Percentiles rank a stretch among this genome's conserved stretches.
phyloP scores from a whole-genome alignment of 2,329 filamentous ascomycete species.

The Plectosphaerella sp. region DNA sequence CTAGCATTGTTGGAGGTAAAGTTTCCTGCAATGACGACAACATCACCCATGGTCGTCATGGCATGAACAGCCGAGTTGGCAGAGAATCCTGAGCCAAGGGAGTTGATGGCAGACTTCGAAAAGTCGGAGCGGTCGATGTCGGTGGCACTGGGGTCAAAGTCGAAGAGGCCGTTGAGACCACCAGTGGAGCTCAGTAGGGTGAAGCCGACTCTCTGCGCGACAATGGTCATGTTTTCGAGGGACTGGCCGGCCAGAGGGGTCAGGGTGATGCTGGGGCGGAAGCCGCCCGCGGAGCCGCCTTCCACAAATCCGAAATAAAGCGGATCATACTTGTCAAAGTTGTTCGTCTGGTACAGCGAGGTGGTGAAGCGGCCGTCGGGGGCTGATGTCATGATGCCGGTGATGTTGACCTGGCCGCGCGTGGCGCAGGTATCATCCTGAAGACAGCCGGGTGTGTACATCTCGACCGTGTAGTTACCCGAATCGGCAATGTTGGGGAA shows the following conservation, averaged over 20 bases:
- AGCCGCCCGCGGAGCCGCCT: slow-evolving; percentile 58
- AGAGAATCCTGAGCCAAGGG: slow-evolving; percentile 67
- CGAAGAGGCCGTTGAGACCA: slow-evolving; percentile 84
- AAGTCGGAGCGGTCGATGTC: slow-evolving; percentile 59
- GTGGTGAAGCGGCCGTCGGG: slow-evolving; percentile 47
- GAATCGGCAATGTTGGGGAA: slow-evolving; percentile 79
- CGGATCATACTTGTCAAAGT: slow-evolving; percentile 94
- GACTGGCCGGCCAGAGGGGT: slow-evolving; percentile 62
- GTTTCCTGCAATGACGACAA: slow-evolving; percentile 76
- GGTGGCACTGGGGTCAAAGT: slow-evolving; percentile 68
- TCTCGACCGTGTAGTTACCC: slow-evolving; percentile 84
- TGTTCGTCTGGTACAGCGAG: slow-evolving; percentile 82
- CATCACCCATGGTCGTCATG: slow-evolving; percentile 60
- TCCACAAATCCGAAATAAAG: slow-evolving; percentile 86
- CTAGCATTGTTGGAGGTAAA: slow-evolving; percentile 65
- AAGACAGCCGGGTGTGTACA: slow-evolving; percentile 89
- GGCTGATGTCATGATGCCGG: slow-evolving; percentile 59
- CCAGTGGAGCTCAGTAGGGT: slow-evolving; percentile 68
- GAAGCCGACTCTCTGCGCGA: slow-evolving; percentile 87
- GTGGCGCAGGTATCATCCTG: slow-evolving; percentile 72
- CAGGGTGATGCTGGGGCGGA: slow-evolving; percentile 77
- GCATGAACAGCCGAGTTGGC: slow-evolving; percentile 63
- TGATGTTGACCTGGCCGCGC: slow-evolving; percentile 79
- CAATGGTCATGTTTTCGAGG: slow-evolving; percentile 63
- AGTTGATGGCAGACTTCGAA: slow-evolving; percentile 68